Evolutionary conservation across 495 filamentous ascomycete genomes (phyloP), one percentile per base, ranked within the genome.

Genomic region (Hypoxylon cercidicola): DNA sequence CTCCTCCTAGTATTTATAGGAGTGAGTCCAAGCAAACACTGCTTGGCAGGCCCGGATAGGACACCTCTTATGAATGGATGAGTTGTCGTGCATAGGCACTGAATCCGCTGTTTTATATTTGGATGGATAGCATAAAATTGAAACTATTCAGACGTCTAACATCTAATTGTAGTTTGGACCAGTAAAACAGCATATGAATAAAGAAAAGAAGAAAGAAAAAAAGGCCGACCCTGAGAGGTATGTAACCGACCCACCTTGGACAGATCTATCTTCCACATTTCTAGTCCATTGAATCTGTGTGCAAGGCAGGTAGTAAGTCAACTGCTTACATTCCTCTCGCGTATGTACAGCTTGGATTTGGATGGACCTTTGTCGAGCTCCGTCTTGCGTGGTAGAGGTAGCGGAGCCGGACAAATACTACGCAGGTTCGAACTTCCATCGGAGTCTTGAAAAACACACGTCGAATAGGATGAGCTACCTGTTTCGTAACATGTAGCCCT

Each of bases 331-430:
- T 51, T 44, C 25, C 52, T 32, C 40, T 19, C 16, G 46, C 53
- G 57, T 46, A 46, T 57, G 60, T 35, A 37, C 34, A 39, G 40
- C 18, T 52, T 45, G 45, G 52, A 44, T 60, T 52, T 45, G 45
- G 52, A 44, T 60, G 40, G 56, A 41, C 51, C 30, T 32, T 32
- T 32, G 51, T 53, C 51, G 43, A 47, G 35, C 12, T 34, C 40
- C 21, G 8, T n/a, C 37, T 35, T 43, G 40, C 11, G 43, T 19
- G 35, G 37, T 28, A 51, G 46, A 55, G 45, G 56, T 66, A 47
- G 51, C 63, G 63, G 63, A 61, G 45, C 51, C 56, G 51, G 56
- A 58, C 52, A 58, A 55, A 62, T 58, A 51, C 3, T 23, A 43
- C n/a, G 45, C 46, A 25, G 40, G 30, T 66, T 57, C 34, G 40